Evolutionary conservation across 768 basidiomycete genomes (phyloP), one percentile per base, ranked within the genome.

Genomic region (Xerocomus brunneocitrinus): DNA sequence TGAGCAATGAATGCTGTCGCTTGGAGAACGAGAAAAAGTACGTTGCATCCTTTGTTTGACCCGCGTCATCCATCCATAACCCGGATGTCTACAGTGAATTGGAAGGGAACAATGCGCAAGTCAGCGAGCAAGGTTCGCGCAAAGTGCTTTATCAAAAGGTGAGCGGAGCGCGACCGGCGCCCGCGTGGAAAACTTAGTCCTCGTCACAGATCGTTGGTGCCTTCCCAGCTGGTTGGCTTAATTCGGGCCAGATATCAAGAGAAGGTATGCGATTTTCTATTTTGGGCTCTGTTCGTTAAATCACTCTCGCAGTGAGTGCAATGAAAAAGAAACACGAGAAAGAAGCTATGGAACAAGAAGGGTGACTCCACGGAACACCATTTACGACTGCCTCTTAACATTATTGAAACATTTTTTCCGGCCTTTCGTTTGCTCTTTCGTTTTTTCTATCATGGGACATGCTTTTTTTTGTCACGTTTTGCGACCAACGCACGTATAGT

Each of bases 141-240:
- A 95, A 94, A 74, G 72, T 75, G 6, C 69, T 94, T 8, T 95
- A 94, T 71, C 85, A 91, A 67, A 88, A 85, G 69, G 86, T 85
- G 47, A 25, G 74, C 59, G 13, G 10, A 8, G 19, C 2, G 2
- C 2, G 10, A 41, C 4, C 24, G 8, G 14, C 30, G 24, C n/a
- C 10, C 32, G 14, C 8, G 12, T 31, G 38, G 28, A 25, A 19
- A 38, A 40, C 30, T 44, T 38, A 27, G n/a, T 31, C 7, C 27
- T 12, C 45, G 30, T 22, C 25, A 3, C 32, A 84, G 83, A 90
- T 93, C 53, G 85, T 91, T 0, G 79, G 77, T n/a, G 82, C 82
- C 2, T 93, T 89, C 69, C 91, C 90, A 0, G 75, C 84, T 0
- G 88, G 88, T 12, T 93, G 91, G 91, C 82, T 92, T 73, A 83